A percentile compares a stretch with the other conserved stretches of the same genome.
Evolutionary conservation across 805 yeast species (phyloP).

Genomic region (Myxozyma neotropica): DNA sequence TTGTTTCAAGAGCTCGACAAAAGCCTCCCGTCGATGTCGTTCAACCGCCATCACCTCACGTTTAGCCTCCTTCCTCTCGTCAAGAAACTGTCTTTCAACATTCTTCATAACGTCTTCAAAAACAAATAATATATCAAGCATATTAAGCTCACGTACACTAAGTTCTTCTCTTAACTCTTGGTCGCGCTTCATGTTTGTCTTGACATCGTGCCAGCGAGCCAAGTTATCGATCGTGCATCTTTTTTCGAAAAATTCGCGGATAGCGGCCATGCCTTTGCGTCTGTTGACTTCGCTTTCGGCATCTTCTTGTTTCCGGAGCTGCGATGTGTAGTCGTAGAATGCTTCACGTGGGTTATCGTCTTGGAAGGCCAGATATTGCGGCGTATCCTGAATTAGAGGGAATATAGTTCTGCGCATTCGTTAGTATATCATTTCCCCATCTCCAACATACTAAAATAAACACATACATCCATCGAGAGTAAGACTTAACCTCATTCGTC

Average conservation of each 20-base stretch:
- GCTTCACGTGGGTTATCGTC: constrained; percentile 19
- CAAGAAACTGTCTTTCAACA: constrained; percentile 40
- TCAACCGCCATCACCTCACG: constrained; percentile 56
- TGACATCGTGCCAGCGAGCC: constrained; percentile 26
- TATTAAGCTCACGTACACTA: constrained; percentile 44
- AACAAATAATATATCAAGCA: constrained; percentile 61
- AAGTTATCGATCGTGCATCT: constrained; percentile 9
- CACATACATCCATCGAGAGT: constrained; percentile 34
- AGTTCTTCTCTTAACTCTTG: constrained; percentile 37
- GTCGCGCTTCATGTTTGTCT: constrained; percentile 38
- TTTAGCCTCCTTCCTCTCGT: constrained; percentile 38
- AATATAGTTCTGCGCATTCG: constrained; percentile 14
- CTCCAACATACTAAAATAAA: not conserved
- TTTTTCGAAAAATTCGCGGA: constrained; percentile 12
- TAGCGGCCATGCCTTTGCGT: constrained; percentile 32
- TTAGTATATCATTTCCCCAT: not conserved
- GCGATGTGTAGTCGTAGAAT: constrained; percentile 16
- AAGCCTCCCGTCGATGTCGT: constrained; percentile 65
- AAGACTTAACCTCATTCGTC: constrained; percentile 23
- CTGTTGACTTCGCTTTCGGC: constrained; percentile 36
- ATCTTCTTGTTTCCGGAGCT: constrained; percentile 14
- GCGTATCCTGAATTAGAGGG: constrained; percentile 7
- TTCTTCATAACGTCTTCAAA: constrained; percentile 49
- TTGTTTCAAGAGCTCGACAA: constrained; percentile 51
- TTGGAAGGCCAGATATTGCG: constrained; percentile 21